phyloP scores from a whole-genome alignment of 179 eudicot species.

The Carnegiea gigantea region DNA sequence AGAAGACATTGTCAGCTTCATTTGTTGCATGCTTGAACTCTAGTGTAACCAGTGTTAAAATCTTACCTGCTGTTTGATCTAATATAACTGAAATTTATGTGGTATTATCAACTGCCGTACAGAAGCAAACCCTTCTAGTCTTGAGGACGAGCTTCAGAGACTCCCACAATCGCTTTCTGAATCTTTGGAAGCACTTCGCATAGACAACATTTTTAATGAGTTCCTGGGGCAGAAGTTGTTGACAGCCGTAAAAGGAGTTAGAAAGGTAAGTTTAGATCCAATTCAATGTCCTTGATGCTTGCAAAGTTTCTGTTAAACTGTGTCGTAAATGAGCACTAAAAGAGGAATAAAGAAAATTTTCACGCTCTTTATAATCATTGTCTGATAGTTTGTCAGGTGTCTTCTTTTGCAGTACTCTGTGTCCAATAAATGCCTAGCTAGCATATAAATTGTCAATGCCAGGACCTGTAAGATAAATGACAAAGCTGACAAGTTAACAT shows the following conservation, averaged over 20 bases:
- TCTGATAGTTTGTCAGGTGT: too few relatives aligned
- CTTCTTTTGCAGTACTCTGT: too few relatives aligned
- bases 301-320: background rate
- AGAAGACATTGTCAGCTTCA: background rate
- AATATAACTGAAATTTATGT: background rate
- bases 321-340: too few relatives aligned
- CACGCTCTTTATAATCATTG: background rate
- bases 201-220: slow-evolving; percentile 54
- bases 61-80: background rate
- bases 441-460: too few relatives aligned
- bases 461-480: too few relatives aligned
- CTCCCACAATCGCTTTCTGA: slow-evolving; percentile 72
- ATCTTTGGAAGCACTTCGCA: slow-evolving; percentile 72
- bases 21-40: background rate
- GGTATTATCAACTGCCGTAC: slow-evolving; percentile 25
- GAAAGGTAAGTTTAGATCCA: slow-evolving; percentile 51
- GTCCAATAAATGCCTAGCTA: too few relatives aligned
- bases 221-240: slow-evolving; percentile 66
- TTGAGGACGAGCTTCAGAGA: slow-evolving; percentile 52
- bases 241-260: slow-evolving; percentile 70
- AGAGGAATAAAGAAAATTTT: too few relatives aligned
- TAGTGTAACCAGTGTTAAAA: background rate
- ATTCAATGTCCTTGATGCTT: too few relatives aligned
- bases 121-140: slow-evolving; percentile 73
- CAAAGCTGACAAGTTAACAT: too few relatives aligned